Evolutionary conservation across 225 moss, liverwort and hornwort species (phyloP).

Genomic region (Rhytidiadelphus loreus): DNA sequence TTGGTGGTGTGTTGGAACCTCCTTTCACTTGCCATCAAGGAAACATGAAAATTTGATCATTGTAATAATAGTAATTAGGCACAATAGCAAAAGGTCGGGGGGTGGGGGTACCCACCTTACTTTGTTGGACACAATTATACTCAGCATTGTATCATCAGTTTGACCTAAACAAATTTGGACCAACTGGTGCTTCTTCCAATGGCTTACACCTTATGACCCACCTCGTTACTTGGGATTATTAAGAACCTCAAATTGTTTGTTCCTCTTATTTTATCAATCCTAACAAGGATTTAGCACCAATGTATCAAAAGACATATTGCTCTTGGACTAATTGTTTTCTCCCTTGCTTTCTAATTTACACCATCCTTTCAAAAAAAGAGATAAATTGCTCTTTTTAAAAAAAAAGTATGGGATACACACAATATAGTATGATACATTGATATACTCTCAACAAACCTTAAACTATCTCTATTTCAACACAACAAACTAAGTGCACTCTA

Average conservation of each 20-base stretch:
- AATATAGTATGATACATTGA: not conserved
- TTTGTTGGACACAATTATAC: not conserved
- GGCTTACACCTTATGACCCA: conserved; percentile 47
- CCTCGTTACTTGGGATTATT: not conserved
- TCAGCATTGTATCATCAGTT: conserved; percentile 51
- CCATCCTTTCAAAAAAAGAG: too few relatives aligned
- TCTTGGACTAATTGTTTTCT: too few relatives aligned
- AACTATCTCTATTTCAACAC: not conserved
- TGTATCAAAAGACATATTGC: not conserved
- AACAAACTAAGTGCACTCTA: not conserved
- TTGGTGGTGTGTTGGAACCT: too few relatives aligned
- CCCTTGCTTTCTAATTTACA: too few relatives aligned
- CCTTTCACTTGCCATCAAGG: too few relatives aligned
- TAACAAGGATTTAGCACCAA: conserved; percentile 38
- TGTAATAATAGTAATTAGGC: too few relatives aligned
- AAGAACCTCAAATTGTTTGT: not conserved
- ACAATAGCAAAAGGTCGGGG: too few relatives aligned
- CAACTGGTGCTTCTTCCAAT: conserved; percentile 49
- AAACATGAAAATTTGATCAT: too few relatives aligned
- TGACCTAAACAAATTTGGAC: conserved; percentile 68
- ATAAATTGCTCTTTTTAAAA: too few relatives aligned
- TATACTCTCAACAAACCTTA: not conserved
- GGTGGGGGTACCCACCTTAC: too few relatives aligned
- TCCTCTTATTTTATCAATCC: conserved; percentile 10
- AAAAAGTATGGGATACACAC: too few relatives aligned